Base-by-base conservation (phyloP, 306 rosid genomes). In the Corylus heterophylla region DNA sequence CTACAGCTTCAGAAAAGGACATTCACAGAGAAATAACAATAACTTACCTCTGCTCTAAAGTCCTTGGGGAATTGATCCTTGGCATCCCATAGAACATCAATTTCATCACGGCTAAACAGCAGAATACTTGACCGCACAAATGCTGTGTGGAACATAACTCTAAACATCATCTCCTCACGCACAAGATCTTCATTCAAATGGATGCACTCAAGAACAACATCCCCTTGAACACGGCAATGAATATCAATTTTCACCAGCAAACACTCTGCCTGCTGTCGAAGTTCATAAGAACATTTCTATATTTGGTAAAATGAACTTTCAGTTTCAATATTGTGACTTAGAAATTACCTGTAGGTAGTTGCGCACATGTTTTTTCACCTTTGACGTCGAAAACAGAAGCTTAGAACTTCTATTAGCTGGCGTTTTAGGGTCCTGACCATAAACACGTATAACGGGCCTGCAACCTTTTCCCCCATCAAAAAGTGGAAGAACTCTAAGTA, bases 111-210 rank as follows among this genome's bases (percentile, higher is more conserved):
- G 85, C 80, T 90, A 71, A 96, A 85, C 70, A 83, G 84, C 92
- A 95, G 87, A 80, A 87, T 88, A 82, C 90, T 91, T 80, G 97
- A 91, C 75, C 92, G 89, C 62, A 93, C 98, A 90, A 91, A 96
- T 54, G 99, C 90, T 63, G 99, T 90, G 82, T 96, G 96, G 84
- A 96, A 93, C 98, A 93, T 91, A 74, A 90, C 85, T 87, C 92
- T 90, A 76, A 96, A 88, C 82, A 93, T 90, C 86, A 86, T 83
- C 90, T 91, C 98, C 88, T 93, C 98, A 1, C 8, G 88, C 78
- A 79, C 74, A 54, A 86, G 89, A 93, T 91, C 99, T 69, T 90
- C 94, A 73, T 67, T 82, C 77, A 93, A 82, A 89, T 91, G 94
- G 84, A 93, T 58, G 81, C 98, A 93, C 87, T 93, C 99, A 61